Percentiles rank a stretch among this genome's conserved stretches.
These are phyloP conservation scores for Alternaria dauci DNA, from an alignment of 2,329 filamentous ascomycete genomes.

Conservation along the genomic window DNA sequence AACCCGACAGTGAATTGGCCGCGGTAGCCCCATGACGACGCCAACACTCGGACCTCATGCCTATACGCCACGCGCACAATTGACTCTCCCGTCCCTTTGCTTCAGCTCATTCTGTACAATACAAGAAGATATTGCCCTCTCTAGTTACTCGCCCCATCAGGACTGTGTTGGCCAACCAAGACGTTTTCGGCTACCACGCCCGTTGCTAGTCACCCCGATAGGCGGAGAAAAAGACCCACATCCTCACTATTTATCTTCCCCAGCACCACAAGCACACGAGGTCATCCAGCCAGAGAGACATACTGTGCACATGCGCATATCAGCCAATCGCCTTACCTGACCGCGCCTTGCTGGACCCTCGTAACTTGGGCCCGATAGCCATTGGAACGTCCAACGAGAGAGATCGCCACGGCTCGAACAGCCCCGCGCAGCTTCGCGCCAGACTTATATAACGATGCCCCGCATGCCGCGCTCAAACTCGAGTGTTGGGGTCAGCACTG, in stretches of 20 bases:
- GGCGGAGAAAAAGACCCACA: constrained; percentile 32
- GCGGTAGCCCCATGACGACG: constrained; percentile 16
- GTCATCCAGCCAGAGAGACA: constrained; percentile 28
- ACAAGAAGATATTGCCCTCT: neutral
- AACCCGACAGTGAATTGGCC: constrained; percentile 11
- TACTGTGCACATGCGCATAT: constrained; percentile 32
- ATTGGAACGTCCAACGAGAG: constrained; percentile 13
- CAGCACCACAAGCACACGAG: constrained; percentile 22
- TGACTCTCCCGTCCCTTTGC: constrained; percentile 1
- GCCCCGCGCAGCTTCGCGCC: constrained; percentile 27
- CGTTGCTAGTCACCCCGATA: constrained; percentile 20
- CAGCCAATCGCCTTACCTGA: constrained; percentile 26
- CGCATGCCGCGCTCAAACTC: constrained; percentile 35
- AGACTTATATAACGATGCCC: constrained; percentile 32
- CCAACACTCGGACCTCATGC: constrained; percentile 7
- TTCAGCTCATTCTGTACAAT: constrained; percentile 5
- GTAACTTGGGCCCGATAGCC: constrained; percentile 16
- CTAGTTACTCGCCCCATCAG: constrained; percentile 14
- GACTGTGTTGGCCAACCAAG: constrained; percentile 21
- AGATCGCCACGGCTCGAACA: constrained; percentile 32
- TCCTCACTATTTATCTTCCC: constrained; percentile 18
- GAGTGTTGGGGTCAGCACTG: constrained; percentile 38
- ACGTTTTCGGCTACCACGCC: constrained; percentile 29
- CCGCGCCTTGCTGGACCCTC: constrained; percentile 20
- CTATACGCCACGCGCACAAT: constrained; percentile 9